phyloP scores from a whole-genome alignment of 2,329 filamentous ascomycete species.

The Calonectria multiphialidica region DNA sequence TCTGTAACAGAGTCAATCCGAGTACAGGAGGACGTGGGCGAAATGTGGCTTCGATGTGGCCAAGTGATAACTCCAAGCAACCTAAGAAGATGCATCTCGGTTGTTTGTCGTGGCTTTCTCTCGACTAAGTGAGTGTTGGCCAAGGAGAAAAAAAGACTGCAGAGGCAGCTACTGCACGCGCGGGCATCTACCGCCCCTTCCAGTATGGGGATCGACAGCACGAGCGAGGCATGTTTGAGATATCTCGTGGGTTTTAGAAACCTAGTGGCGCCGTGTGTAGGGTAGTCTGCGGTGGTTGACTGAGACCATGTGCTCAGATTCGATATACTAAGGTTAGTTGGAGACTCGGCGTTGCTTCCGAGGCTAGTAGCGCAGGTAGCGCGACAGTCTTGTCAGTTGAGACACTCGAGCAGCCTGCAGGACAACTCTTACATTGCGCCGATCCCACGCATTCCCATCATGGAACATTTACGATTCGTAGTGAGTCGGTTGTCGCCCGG shows the following conservation, averaged over 20 bases:
- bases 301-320: constrained; percentile 16
- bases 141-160: background rate
- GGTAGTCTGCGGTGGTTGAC: constrained; percentile 1
- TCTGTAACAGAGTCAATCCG: constrained; percentile 11
- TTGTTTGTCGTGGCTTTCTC: background rate
- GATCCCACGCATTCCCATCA: background rate
- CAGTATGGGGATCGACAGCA: constrained; percentile 16
- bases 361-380: background rate
- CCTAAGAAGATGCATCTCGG: background rate
- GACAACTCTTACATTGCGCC: background rate
- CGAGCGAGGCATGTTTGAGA: constrained; percentile 25
- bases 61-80: background rate
- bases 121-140: background rate
- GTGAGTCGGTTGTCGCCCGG: background rate
- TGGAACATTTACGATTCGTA: constrained; percentile 1
- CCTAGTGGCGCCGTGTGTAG: constrained; percentile 14
- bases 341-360: constrained; percentile 1
- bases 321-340: background rate
- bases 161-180: constrained; percentile 2
- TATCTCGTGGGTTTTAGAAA: constrained; percentile 20
- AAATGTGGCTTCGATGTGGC: constrained; percentile 7
- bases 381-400: background rate
- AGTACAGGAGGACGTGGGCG: background rate
- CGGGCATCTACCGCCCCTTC: background rate
- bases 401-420: background rate